phyloP scores from a whole-genome alignment of 768 basidiomycete species.

The Termitomyces titanicus region DNA sequence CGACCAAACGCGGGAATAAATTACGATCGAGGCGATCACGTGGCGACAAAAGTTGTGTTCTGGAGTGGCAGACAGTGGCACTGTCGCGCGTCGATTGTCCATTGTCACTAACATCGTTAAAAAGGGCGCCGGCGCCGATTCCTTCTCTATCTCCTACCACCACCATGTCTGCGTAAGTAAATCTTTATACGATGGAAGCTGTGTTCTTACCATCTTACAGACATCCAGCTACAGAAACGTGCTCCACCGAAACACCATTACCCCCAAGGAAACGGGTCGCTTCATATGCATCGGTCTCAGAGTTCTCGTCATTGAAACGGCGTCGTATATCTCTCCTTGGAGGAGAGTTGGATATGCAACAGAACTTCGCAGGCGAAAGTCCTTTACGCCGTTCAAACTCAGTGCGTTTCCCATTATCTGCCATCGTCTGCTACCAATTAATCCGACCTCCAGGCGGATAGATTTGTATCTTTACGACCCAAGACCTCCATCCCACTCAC shows the following conservation, averaged over 20 bases:
- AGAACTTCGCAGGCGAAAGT: constrained; percentile 5
- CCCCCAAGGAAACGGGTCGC: constrained; percentile 29
- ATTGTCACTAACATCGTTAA: neutral
- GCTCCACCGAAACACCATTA: constrained; percentile 14
- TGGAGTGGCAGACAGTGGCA: neutral
- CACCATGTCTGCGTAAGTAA: constrained; percentile 4
- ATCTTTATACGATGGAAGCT: neutral
- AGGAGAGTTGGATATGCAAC: constrained; percentile 33
- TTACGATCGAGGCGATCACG: neutral
- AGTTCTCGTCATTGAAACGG: constrained; percentile 38
- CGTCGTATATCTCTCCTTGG: constrained; percentile 37
- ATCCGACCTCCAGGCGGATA: constrained; percentile 43
- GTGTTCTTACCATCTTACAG: neutral
- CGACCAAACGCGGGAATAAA: neutral
- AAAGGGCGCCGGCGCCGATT: neutral
- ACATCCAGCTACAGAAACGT: constrained; percentile 2
- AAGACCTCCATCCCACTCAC: constrained; percentile 51
- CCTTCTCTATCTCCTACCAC: neutral
- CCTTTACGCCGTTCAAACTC: constrained; percentile 10
- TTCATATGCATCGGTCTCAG: constrained; percentile 34
- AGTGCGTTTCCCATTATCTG: constrained; percentile 6
- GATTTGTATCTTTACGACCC: constrained; percentile 56
- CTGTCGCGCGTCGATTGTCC: neutral
- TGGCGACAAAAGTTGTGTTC: neutral
- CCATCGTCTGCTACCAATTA: neutral